Conservation (phyloP, 2,329 filamentous ascomycete species). For the Chaetomium sp. region DNA sequence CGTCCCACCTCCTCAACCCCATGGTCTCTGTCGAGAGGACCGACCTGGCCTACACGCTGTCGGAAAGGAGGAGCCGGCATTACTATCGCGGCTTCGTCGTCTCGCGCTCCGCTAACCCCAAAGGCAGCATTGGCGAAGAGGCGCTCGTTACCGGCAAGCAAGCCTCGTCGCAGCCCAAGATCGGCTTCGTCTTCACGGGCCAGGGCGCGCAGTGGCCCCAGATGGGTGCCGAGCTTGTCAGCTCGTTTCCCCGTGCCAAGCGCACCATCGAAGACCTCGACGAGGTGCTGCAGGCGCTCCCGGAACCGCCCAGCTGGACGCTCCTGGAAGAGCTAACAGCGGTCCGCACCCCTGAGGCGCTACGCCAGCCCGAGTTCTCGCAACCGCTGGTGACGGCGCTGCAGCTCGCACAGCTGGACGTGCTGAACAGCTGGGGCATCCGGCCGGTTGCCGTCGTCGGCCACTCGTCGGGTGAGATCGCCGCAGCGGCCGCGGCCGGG, state of each 20-base stretch:
- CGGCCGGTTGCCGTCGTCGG: slow-evolving; percentile 19
- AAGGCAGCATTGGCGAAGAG: neutral
- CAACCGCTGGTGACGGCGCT: slow-evolving; percentile 33
- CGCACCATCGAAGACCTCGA: slow-evolving; percentile 20
- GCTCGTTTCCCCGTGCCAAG: neutral
- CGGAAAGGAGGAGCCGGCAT: neutral
- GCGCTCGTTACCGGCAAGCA: neutral
- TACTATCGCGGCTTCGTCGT: neutral
- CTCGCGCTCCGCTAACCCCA: neutral
- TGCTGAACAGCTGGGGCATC: slow-evolving; percentile 18
- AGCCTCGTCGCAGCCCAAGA: neutral
- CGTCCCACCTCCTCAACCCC: neutral
- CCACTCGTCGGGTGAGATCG: slow-evolving; percentile 30
- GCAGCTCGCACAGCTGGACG: slow-evolving; percentile 28
- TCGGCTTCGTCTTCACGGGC: slow-evolving; percentile 20
- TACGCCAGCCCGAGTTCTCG: slow-evolving; percentile 25
- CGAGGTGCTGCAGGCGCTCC: slow-evolving; percentile 9
- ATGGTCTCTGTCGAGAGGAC: neutral
- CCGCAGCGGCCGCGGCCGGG: slow-evolving; percentile 27
- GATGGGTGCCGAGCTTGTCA: slow-evolving; percentile 20
- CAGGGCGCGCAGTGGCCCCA: slow-evolving; percentile 24
- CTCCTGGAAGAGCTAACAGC: slow-evolving; percentile 17
- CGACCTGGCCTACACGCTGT: neutral
- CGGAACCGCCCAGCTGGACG: slow-evolving; percentile 19
- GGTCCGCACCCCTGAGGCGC: slow-evolving; percentile 8